Evolutionary conservation across 768 basidiomycete species (phyloP), one percentile per base, ranked within the genome.

Genomic region (Phaffia tasmanica): DNA sequence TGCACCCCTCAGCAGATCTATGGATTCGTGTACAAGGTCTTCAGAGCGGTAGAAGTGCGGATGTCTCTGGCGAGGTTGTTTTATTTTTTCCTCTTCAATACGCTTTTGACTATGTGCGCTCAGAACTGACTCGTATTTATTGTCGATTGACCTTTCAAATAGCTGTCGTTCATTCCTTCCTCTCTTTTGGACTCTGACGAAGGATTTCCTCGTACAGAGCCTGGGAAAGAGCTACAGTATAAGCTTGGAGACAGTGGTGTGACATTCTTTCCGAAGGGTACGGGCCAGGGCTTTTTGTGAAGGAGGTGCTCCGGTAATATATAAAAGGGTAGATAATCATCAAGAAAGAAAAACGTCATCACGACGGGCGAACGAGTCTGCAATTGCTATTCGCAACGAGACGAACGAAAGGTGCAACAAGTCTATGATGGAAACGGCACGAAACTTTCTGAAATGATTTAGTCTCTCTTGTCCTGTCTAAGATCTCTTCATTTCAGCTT

Each of bases 61-160:
- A 61, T 25, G 66, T 67, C 14, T 67, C 66, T n/a, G 66, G 66
- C 19, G 66, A 67, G 53, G 66, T 67, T 4, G n/a, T n/a, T n/a
- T 50, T 63, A 46, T 23, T 27, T 62, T 29, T 27, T 19, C 18
- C 46, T 18, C 46, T 42, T 21, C 3, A 42, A 42, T 5, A 42
- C 11, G 35, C 11, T 42, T 11, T 42, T 42, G 6, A 42, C 4
- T 42, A 42, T 42, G 35, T 42, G 35, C 35, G 35, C 50, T 18
- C 1, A 3, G 0, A 8, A 4, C 27, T 25, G 3, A 42, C 58
- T 42, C 42, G 0, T 21, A 16, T n/a, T 48, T 0, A 15, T 19
- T 60, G 25, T 23, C 47, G 42, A 32, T 49, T 21, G 6, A 48
- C 1, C 11, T 27, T 30, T 50, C 48, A 6, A 21, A 25, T 50